Evolutionary conservation across 2,329 filamentous ascomycete genomes (phyloP).

Genomic region (Fusarium devonianum): DNA sequence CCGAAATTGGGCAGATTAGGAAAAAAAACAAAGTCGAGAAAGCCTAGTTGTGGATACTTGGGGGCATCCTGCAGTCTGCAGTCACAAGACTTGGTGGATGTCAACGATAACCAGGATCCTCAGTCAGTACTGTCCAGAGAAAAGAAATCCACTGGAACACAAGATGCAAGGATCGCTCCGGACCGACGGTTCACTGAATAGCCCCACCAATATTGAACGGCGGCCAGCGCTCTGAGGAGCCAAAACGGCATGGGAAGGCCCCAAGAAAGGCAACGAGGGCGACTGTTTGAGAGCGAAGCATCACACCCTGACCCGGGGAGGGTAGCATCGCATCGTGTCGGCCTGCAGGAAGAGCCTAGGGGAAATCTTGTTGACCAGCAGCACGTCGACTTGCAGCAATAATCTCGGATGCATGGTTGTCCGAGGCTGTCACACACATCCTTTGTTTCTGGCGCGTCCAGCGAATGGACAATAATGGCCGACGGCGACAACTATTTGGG

Average conservation of each 20-base stretch:
- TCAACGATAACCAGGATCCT: not conserved
- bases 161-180: slow-evolving; percentile 30
- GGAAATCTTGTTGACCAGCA: slow-evolving; percentile 21
- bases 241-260: slow-evolving; percentile 27
- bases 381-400: slow-evolving; percentile 39
- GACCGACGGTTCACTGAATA: slow-evolving; percentile 19
- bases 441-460: slow-evolving; percentile 18
- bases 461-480: slow-evolving; percentile 23
- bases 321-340: slow-evolving; percentile 23
- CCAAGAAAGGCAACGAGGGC: slow-evolving; percentile 30
- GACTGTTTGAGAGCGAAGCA: slow-evolving; percentile 8
- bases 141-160: slow-evolving; percentile 11
- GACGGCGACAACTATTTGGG: slow-evolving; percentile 22
- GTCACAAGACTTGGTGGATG: slow-evolving; percentile 4
- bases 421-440: slow-evolving; percentile 40
- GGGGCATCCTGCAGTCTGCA: slow-evolving; percentile 21
- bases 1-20: slow-evolving; percentile 31
- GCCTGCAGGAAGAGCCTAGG: slow-evolving; percentile 19
- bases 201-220: slow-evolving; percentile 24
- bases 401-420: slow-evolving; percentile 40
- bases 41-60: slow-evolving; percentile 42
- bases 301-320: slow-evolving; percentile 16
- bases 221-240: slow-evolving; percentile 18
- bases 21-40: slow-evolving; percentile 30
- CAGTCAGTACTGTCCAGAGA: not conserved